Percentiles rank a stretch among this genome's conserved stretches.
phyloP scores from a whole-genome alignment of 148 eudicot species.

The Rhododendron molle region DNA sequence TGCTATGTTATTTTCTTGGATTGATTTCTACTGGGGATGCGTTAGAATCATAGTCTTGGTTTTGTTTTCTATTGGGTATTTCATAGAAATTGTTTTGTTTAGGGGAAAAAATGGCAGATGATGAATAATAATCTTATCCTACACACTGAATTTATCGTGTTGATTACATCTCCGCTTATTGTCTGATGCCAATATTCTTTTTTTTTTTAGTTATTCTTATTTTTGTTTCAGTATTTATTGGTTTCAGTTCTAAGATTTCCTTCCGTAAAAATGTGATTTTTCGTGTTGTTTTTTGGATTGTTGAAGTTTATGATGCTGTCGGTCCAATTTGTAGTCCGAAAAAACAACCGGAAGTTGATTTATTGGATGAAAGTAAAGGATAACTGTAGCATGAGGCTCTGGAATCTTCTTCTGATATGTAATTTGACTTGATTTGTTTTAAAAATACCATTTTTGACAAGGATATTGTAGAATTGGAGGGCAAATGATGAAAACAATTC shows the following conservation, averaged over 20 bases:
- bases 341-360: too few species aligned
- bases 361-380: background rate
- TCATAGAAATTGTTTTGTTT: background rate
- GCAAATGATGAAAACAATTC: constrained; percentile 6
- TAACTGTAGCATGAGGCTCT: background rate
- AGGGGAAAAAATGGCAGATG: constrained; percentile 20
- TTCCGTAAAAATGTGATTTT: background rate
- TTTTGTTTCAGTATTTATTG: background rate
- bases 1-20: background rate
- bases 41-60: background rate
- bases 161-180: constrained; percentile 31
- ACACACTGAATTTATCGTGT: constrained; percentile 20
- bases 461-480: background rate
- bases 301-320: background rate
- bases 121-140: constrained; percentile 10
- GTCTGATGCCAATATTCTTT: constrained; percentile 19
- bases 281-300: background rate
- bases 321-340: too few species aligned
- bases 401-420: background rate
- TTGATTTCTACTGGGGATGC: background rate
- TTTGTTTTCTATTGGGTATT: background rate
- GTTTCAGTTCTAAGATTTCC: background rate
- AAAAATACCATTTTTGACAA: background rate
- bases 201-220: background rate
- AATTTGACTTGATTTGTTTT: background rate